Evolutionary conservation across 2,329 filamentous ascomycete species (phyloP), one percentile per base, ranked within the genome.

Genomic region (Ophiostoma pallidulum): DNA sequence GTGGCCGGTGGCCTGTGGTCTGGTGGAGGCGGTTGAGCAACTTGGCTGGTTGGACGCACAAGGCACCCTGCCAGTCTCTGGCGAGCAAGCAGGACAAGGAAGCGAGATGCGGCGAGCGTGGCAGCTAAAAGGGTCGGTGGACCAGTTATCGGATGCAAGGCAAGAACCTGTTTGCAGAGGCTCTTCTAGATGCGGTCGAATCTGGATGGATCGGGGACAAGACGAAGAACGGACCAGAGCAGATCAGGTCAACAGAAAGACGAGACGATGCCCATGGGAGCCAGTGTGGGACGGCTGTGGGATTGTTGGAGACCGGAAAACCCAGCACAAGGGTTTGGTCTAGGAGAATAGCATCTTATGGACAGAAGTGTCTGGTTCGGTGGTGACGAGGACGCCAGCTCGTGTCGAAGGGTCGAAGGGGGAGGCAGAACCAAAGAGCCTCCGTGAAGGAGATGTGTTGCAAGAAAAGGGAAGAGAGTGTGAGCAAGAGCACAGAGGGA

Each of bases 21-120:
- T n/a, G n/a, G n/a, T n/a, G 49, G 41, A 31, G 49, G 35, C 41
- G 31, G 46, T 26, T 29, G 38, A 28, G 19, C 26, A 51, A n/a
- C 36, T 42, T 43, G 35, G 29, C 33, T 43, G 49, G 44, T 48
- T 9, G 44, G 28, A 53, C 51, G 50, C 44, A 50, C 49, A 42
- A 43, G 47, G 45, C 45, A 47, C 49, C 41, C 35, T 45, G 42
- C 38, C 39, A 41, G 38, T 46, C 20, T 40, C 44, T 38, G 31
- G 43, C 22, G 31, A 45, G 41, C 43, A 44, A 48, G 44, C 44
- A 51, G 44, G 35, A 36, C 28, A 29, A 45, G 16, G 46, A 48
- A 46, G 41, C 47, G 47, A 51, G 47, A 46, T 43, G 41, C 41
- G 14, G 49, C 41, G 45, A 42, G 45, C 14, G 32, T 51, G 49